These are phyloP conservation scores for Rosa hybrid DNA, from an alignment of 331 rosid genomes.

Conservation along the genomic window DNA sequence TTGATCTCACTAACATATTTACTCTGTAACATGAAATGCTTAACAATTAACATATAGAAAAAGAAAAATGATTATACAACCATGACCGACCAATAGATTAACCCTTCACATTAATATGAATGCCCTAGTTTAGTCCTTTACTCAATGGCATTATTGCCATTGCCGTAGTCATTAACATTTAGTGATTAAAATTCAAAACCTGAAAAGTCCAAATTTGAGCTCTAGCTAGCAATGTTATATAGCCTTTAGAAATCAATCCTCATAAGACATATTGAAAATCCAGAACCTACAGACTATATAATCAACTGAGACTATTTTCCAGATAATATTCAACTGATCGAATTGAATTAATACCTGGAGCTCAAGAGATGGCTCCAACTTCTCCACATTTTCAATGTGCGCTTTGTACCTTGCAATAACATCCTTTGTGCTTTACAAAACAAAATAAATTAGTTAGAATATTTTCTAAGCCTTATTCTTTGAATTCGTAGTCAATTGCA, in stretches of 20 bases:
- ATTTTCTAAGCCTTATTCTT: not conserved
- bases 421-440: conserved; percentile 43
- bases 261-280: not conserved
- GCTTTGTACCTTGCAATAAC: conserved; percentile 43
- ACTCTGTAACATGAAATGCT: not conserved
- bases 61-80: not conserved
- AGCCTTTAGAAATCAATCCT: not conserved
- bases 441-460: not conserved
- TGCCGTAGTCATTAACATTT: not conserved
- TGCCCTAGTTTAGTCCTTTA: not conserved
- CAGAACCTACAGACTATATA: not conserved
- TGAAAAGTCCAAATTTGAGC: not conserved
- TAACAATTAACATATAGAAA: not conserved
- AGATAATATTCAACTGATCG: not conserved
- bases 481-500: not conserved
- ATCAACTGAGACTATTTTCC: not conserved
- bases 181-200: not conserved
- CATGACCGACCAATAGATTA: not conserved
- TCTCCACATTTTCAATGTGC: conserved; percentile 25
- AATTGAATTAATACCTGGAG: conserved; percentile 44
- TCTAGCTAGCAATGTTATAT: not conserved
- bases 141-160: not conserved
- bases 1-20: not conserved
- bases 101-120: not conserved
- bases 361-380: conserved; percentile 35